Percentiles rank a stretch among this genome's conserved stretches.
Conservation (phyloP, 1,284 basidiomycete genomes). For the Ceratobasidium sp. region DNA sequence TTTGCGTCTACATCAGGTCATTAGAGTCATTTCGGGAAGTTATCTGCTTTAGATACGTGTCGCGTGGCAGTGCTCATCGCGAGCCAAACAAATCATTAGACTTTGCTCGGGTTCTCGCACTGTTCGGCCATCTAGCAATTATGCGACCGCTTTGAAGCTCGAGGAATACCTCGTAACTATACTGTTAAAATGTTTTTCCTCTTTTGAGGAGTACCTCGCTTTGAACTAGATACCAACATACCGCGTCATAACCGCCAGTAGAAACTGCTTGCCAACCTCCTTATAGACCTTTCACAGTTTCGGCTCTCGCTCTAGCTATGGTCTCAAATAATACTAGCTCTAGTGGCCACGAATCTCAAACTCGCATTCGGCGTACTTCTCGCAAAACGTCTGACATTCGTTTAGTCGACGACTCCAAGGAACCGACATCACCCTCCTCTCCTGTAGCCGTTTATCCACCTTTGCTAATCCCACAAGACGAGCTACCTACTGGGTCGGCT, state of each 20-base stretch:
- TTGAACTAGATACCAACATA: too few relatives aligned
- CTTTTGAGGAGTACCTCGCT: too few relatives aligned
- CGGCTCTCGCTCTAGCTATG: background rate
- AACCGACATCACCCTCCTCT: slow-evolving; percentile 66
- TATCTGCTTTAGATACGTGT: background rate
- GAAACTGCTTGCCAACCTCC: too few relatives aligned
- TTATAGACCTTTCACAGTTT: background rate
- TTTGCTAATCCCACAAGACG: slow-evolving; percentile 50
- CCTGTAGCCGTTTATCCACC: slow-evolving; percentile 69
- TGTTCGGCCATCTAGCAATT: too few relatives aligned
- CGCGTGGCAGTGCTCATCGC: background rate
- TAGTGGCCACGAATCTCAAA: background rate
- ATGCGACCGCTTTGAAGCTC: too few relatives aligned
- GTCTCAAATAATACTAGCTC: background rate
- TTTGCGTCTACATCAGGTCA: background rate
- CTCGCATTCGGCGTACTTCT: background rate
- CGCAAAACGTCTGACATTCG: background rate
- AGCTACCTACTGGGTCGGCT: slow-evolving; percentile 70
- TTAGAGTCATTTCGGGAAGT: too few relatives aligned
- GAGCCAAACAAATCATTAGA: background rate
- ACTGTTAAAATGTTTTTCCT: too few relatives aligned
- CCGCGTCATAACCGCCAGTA: too few relatives aligned
- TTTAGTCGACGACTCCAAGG: slow-evolving; percentile 23
- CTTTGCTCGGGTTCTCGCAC: background rate
- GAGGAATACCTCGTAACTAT: too few relatives aligned